A percentile compares a stretch with the other conserved stretches of the same genome.
Conservation (phyloP, 2,329 filamentous ascomycete species). For the Aspergillus pseudonomiae region DNA sequence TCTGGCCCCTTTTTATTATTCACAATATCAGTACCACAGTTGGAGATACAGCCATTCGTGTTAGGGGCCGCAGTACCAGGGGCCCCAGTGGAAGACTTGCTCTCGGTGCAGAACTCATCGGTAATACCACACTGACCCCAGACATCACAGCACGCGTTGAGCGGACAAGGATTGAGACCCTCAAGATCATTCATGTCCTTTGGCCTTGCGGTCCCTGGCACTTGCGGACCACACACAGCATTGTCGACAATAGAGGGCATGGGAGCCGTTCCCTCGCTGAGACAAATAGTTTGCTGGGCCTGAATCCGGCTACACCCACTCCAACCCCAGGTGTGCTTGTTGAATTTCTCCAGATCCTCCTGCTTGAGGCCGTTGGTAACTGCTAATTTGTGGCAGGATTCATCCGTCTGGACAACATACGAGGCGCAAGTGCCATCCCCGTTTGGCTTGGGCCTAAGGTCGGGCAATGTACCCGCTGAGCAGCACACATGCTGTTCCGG, state of each 20-base stretch:
- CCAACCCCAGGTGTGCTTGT: not conserved
- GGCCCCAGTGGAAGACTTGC: conserved; percentile 28
- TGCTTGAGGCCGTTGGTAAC: not conserved
- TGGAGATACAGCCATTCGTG: conserved; percentile 42
- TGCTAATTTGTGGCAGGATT: not conserved
- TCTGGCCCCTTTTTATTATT: not conserved
- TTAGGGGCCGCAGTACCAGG: conserved; percentile 42
- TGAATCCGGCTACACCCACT: not conserved
- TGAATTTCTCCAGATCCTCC: not conserved
- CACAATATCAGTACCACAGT: not conserved
- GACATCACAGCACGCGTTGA: conserved; percentile 47
- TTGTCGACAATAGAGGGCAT: not conserved
- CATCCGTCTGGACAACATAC: not conserved
- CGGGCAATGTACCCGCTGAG: not conserved
- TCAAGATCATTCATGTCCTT: not conserved
- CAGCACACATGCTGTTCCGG: not conserved
- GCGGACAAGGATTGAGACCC: conserved; percentile 51
- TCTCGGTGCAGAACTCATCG: conserved; percentile 45
- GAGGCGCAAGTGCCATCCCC: not conserved
- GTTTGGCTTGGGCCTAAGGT: not conserved
- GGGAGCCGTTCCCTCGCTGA: not conserved
- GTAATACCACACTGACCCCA: conserved; percentile 52
- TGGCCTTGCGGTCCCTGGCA: not conserved
- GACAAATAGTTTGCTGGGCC: not conserved
- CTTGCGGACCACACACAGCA: not conserved